Base-by-base conservation (phyloP, 345 rosid species). In the Lagerstroemia speciosa region DNA sequence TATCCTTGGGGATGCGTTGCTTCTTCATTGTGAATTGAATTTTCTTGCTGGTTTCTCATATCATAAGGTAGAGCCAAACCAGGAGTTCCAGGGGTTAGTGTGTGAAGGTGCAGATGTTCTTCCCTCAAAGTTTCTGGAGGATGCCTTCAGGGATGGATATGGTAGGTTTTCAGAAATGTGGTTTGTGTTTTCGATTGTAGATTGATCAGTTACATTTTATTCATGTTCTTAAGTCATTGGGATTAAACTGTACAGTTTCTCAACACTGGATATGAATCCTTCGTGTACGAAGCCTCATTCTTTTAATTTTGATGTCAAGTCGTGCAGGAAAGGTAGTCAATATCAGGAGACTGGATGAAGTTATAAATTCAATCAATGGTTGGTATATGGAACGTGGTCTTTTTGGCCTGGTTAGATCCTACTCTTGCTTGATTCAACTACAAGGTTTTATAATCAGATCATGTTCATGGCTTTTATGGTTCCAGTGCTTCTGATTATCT, bases 101-200 rank as follows among this genome's bases (percentile, higher is more conserved):
- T 94, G 96, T 70, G 98, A 94, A 80, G 96, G 96, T 67, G 99
- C 99, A 41, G 89, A 88, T 83, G 96, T 90, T 74, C 93, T 94
- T 82, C 97, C 98, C 29, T 69, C 96, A 1, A 94, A 87, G 72
- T 88, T 94, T 80, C 70, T 92, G 34, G 85, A 85, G 70, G 91
- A 92, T 62, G 81, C 99, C 74, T 88, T 94, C 71, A 80, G 83
- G 48, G 77, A 82, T 75, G 90, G 86, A 68, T 76, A 79, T 79
- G 97, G 97, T 94, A 86, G 76, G 85, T 71, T 38, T 43, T 22
- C 8, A 22, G 55, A 48, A 48, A 48, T 19, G 5, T 9, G n/a
- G 55, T 6, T 48, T 22, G 24, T 22, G 55, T 48, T 48, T 77
- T 62, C 78, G 66, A 48, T 38, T 4, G 17, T 3, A 69, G 68